phyloP scores from a whole-genome alignment of 2,329 filamentous ascomycete genomes.

The Xenoacremonium recifei region DNA sequence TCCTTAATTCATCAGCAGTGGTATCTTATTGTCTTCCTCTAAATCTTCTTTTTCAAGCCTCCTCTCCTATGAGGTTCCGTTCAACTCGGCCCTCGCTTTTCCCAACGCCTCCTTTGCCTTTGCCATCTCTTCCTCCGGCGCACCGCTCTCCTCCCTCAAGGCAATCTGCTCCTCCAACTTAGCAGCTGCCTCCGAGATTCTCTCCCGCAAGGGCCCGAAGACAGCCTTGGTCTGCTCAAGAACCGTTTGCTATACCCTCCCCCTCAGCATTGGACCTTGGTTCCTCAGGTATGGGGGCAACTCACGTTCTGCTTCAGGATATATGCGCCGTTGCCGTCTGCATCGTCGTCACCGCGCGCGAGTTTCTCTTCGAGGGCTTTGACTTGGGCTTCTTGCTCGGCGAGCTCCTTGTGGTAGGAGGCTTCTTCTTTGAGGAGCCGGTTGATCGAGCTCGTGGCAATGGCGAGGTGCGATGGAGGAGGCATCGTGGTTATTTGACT shows the following conservation, averaged over 20 bases:
- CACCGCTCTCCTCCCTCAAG: slow-evolving; percentile 49
- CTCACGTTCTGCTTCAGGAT: slow-evolving; percentile 83
- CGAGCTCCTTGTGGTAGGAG: slow-evolving; percentile 85
- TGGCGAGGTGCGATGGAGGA: slow-evolving; percentile 71
- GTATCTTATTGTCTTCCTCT: slow-evolving; percentile 12
- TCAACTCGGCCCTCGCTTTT: slow-evolving; percentile 41
- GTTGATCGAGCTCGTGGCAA: slow-evolving; percentile 75
- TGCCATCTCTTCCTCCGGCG: slow-evolving; percentile 47
- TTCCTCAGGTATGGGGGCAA: slow-evolving; percentile 1
- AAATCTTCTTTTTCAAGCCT: background rate
- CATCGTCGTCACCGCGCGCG: slow-evolving; percentile 45
- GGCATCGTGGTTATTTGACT: slow-evolving; percentile 67
- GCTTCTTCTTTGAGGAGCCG: slow-evolving; percentile 89
- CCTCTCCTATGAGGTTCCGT: slow-evolving; percentile 7
- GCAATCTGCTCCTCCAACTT: slow-evolving; percentile 78
- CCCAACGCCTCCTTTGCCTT: slow-evolving; percentile 55
- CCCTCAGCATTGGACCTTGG: slow-evolving; percentile 4
- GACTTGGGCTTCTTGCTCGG: slow-evolving; percentile 70
- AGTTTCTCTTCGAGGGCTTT: slow-evolving; percentile 64
- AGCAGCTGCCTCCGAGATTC: slow-evolving; percentile 68
- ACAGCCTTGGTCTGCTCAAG: slow-evolving; percentile 86
- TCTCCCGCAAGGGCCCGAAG: slow-evolving; percentile 68
- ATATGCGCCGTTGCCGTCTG: slow-evolving; percentile 75
- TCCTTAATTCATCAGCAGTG: too few species aligned
- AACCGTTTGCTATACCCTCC: slow-evolving; percentile 62